Evolutionary conservation across 169 alveolate genomes (phyloP), one percentile per base, ranked within the genome.

Genomic region (Cryptosporidium sp.): DNA sequence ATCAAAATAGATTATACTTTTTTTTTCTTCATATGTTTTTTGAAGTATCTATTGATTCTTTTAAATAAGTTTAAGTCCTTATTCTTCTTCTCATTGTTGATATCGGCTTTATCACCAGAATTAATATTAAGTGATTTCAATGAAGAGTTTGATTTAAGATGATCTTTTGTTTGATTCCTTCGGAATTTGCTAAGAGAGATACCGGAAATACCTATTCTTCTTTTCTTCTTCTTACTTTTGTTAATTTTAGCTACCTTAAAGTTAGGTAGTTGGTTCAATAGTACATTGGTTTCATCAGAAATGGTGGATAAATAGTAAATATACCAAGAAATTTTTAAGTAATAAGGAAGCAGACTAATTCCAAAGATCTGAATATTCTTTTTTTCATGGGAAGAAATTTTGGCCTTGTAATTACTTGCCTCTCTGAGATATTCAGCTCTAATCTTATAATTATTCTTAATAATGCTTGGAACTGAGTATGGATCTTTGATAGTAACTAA

Each of bases 271-370:
- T 73, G 86, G 45, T 73, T 73, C 26, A 73, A 21, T 1, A 80
- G 39, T 10, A 44, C 48, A 61, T 58, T 60, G 35, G 70, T 62
- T 33, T 80, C 89, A 1, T 62, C 37, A 23, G 26, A 10, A 23
- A 62, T 12, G 9, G 42, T 42, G 29, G 26, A 12, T 23, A 60
- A 39, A 26, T 80, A 80, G 5, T 80, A 42, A 16, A 45, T 14
- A 48, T 62, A 80, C 89, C 89, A 80, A 29, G 56, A 80, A 16
- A 80, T 60, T 35, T 31, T 80, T 16, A 62, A 37, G 16, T 62
- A 62, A 16, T 80, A 80, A 29, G 73, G 69, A 29, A 14, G 35
- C 23, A 80, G 31, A 12, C 21, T 61, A 18, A 61, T 45, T 5
- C 89, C 89, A 61, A 62, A 51, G 18, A 60, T 44, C 1, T 12